Conservation (phyloP, 1,284 basidiomycete genomes). For the Marasmius tenuissimus region DNA sequence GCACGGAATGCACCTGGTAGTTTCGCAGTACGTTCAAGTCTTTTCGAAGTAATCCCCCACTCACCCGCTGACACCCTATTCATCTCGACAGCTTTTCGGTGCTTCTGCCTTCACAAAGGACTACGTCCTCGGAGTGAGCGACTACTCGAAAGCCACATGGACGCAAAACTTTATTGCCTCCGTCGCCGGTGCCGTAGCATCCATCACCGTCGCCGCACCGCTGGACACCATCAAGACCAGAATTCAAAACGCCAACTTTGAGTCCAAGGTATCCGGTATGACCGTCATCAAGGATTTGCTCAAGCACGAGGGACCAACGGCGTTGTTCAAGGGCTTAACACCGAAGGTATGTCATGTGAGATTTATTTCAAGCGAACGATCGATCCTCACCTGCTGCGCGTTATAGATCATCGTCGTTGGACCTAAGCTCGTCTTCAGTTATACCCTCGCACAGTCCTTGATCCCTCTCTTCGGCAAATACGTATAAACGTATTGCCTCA, state of each 20-base stretch:
- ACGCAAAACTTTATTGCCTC: slow-evolving; percentile 94
- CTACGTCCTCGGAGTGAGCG: slow-evolving; percentile 84
- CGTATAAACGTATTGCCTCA: slow-evolving; percentile 46
- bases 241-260: slow-evolving; percentile 98
- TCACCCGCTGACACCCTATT: not conserved
- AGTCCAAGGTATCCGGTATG: slow-evolving; percentile 86
- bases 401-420: slow-evolving; percentile 92
- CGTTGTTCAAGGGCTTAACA: slow-evolving; percentile 98
- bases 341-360: slow-evolving; percentile 69
- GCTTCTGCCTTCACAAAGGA: slow-evolving; percentile 95
- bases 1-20: slow-evolving; percentile 95
- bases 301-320: slow-evolving; percentile 79
- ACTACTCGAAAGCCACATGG: slow-evolving; percentile 95
- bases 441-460: slow-evolving; percentile 94
- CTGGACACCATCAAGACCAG: slow-evolving; percentile 96
- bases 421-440: slow-evolving; percentile 97
- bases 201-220: slow-evolving; percentile 95
- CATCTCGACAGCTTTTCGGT: slow-evolving; percentile 77
- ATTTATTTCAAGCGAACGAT: not conserved
- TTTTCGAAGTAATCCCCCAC: not conserved
- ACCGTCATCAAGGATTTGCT: slow-evolving; percentile 88
- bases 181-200: slow-evolving; percentile 91
- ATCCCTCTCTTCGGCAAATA: slow-evolving; percentile 94
- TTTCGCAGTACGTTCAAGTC: slow-evolving; percentile 73
- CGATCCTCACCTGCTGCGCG: not conserved